Evolutionary conservation across 2,329 filamentous ascomycete genomes (phyloP).

Genomic region (Ustilaginoidea virens): DNA sequence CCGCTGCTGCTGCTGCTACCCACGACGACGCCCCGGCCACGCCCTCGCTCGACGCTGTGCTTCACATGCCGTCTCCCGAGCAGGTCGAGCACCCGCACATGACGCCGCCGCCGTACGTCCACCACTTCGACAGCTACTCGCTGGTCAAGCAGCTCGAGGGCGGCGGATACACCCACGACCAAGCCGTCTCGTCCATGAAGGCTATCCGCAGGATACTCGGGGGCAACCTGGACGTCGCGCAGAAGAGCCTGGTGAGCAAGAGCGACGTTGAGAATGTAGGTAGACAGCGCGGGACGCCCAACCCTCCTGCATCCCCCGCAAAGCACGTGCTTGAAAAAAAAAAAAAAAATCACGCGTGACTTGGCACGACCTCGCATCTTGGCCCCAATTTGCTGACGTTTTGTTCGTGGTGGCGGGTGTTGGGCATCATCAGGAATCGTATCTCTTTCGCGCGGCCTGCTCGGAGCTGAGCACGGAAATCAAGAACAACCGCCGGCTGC

Average conservation of each 20-base stretch:
- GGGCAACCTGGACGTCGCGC: conserved; percentile 67
- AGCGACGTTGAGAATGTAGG: conserved; percentile 72
- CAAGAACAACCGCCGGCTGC: conserved; percentile 56
- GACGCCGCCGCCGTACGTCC: conserved; percentile 64
- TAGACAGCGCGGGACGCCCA: too few relatives aligned
- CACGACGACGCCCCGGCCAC: conserved; percentile 16
- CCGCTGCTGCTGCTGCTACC: too few relatives aligned
- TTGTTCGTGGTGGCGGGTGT: too few relatives aligned
- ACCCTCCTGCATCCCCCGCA: too few relatives aligned
- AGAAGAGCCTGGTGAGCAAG: conserved; percentile 69
- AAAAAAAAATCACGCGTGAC: too few relatives aligned
- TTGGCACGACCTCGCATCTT: too few relatives aligned
- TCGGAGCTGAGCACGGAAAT: conserved; percentile 83
- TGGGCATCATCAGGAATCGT: conserved; percentile 72
- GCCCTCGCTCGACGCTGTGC: conserved; percentile 29
- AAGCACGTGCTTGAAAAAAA: too few relatives aligned
- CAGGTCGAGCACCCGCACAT: conserved; percentile 47
- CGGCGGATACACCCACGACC: conserved; percentile 55
- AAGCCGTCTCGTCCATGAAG: conserved; percentile 85
- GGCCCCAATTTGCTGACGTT: too few relatives aligned
- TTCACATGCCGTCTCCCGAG: conserved; percentile 29
- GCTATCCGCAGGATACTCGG: conserved; percentile 64
- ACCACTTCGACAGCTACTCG: conserved; percentile 92
- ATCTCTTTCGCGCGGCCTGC: conserved; percentile 87
- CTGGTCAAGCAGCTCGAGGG: conserved; percentile 69